Evolutionary conservation across 1,284 basidiomycete genomes (phyloP).

Genomic region (Cutaneotrichosporon cavernicola): DNA sequence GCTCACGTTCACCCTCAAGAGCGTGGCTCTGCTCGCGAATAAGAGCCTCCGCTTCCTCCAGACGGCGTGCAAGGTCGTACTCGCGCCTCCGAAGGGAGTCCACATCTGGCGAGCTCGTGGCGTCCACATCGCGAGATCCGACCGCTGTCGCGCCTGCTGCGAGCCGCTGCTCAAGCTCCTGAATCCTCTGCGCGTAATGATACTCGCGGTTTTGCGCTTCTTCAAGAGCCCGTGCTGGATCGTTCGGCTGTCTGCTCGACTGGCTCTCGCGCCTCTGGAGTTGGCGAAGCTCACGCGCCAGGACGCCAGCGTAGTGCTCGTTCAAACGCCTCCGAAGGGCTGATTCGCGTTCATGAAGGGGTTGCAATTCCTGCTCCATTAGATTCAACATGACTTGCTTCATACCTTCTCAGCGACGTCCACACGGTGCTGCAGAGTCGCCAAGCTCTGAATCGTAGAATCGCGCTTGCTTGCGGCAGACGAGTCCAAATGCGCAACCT

Average conservation of each 20-base stretch:
- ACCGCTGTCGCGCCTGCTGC: neutral
- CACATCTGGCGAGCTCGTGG: neutral
- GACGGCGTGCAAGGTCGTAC: neutral
- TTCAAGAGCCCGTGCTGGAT: neutral
- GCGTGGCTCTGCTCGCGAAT: neutral
- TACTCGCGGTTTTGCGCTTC: slow-evolving; percentile 9
- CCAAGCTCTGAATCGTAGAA: slow-evolving; percentile 52
- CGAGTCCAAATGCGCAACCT: slow-evolving; percentile 51
- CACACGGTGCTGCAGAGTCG: slow-evolving; percentile 51
- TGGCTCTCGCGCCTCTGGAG: slow-evolving; percentile 31
- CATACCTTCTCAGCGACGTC: slow-evolving; percentile 52
- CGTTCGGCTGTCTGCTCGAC: neutral
- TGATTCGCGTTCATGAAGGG: slow-evolving; percentile 48
- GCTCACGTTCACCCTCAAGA: neutral
- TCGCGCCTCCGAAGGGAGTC: slow-evolving; percentile 1
- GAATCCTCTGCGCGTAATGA: slow-evolving; percentile 3
- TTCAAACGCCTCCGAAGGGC: slow-evolving; percentile 45
- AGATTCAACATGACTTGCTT: slow-evolving; percentile 1
- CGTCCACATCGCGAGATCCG: neutral
- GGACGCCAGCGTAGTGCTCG: slow-evolving; percentile 53
- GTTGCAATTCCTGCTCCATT: slow-evolving; percentile 46
- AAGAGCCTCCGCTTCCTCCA: slow-evolving; percentile 1
- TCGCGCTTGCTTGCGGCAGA: slow-evolving; percentile 47
- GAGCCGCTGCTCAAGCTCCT: slow-evolving; percentile 3
- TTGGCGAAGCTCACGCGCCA: slow-evolving; percentile 54